A percentile compares a stretch with the other conserved stretches of the same genome.
These are phyloP conservation scores for Brassica nigra DNA, from an alignment of 345 rosid species.

Conservation along the genomic window DNA sequence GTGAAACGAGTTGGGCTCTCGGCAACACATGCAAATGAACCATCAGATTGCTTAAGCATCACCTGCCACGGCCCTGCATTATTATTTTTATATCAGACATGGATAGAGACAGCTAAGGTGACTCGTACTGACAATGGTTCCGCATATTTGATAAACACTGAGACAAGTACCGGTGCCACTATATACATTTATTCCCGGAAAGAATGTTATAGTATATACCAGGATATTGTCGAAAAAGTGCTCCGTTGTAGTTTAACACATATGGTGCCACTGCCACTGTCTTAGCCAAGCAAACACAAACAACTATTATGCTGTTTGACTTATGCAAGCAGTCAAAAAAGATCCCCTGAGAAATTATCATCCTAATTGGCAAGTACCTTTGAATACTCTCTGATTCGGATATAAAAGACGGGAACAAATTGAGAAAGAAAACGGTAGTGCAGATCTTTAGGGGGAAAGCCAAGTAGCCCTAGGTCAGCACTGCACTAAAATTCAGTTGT, in stretches of 20 bases:
- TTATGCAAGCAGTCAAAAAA: slow-evolving; percentile 25
- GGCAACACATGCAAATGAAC: slow-evolving; percentile 83
- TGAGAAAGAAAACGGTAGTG: slow-evolving; percentile 93
- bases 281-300: slow-evolving; percentile 54
- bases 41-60: slow-evolving; percentile 93
- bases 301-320: slow-evolving; percentile 32
- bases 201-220: slow-evolving; percentile 47
- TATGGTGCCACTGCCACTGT: slow-evolving; percentile 92
- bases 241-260: slow-evolving; percentile 83
- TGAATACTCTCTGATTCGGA: slow-evolving; percentile 88
- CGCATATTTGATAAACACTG: background rate
- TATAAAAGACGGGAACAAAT: slow-evolving; percentile 76
- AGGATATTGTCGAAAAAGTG: slow-evolving; percentile 89
- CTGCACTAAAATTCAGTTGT: slow-evolving; percentile 52
- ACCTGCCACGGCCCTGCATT: slow-evolving; percentile 98
- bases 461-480: slow-evolving; percentile 90
- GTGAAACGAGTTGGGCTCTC: slow-evolving; percentile 90
- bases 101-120: background rate
- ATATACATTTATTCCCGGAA: background rate
- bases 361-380: slow-evolving; percentile 54
- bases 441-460: slow-evolving; percentile 92
- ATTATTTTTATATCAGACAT: slow-evolving; percentile 21
- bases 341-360: slow-evolving; percentile 4
- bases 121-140: slow-evolving; percentile 19
- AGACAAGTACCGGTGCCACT: background rate